Evolutionary conservation across 2,329 filamentous ascomycete species (phyloP).

Genomic region (Penicillium decumbens): DNA sequence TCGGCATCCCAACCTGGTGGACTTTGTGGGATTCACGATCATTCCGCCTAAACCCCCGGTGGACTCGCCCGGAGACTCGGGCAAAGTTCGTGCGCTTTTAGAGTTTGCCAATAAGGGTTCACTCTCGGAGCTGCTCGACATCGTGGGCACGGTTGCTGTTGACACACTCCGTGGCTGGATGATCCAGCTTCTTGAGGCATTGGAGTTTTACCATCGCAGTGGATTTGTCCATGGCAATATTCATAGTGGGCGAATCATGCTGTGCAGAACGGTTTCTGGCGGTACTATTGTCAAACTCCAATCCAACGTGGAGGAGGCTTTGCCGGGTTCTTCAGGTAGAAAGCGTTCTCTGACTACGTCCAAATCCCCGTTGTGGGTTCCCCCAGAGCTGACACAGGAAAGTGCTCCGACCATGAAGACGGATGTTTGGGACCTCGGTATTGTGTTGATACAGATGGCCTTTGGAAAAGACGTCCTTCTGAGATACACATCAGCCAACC

Average conservation of each 20-base stretch:
- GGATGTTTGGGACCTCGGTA: constrained; percentile 91
- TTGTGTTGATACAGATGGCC: constrained; percentile 89
- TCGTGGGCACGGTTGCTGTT: constrained; percentile 68
- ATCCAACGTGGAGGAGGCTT: constrained; percentile 48
- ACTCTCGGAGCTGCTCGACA: constrained; percentile 73
- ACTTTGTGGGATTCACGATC: constrained; percentile 79
- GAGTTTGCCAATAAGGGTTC: constrained; percentile 79
- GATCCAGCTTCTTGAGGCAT: constrained; percentile 81
- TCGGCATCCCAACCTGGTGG: constrained; percentile 70
- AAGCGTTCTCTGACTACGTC: constrained; percentile 50
- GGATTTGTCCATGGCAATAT: constrained; percentile 80
- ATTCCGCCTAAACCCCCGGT: constrained; percentile 46
- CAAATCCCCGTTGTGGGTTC: constrained; percentile 75
- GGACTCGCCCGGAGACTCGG: constrained; percentile 46
- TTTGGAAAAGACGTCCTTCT: constrained; percentile 74
- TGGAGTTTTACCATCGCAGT: constrained; percentile 81
- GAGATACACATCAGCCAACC: constrained; percentile 73
- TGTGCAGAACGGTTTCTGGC: constrained; percentile 65
- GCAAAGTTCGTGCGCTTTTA: constrained; percentile 70
- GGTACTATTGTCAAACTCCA: constrained; percentile 60
- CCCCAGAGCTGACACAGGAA: constrained; percentile 68
- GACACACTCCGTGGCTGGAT: constrained; percentile 81
- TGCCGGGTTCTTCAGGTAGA: constrained; percentile 45
- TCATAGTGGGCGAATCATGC: constrained; percentile 71
- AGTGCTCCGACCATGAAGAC: constrained; percentile 64